phyloP scores from a whole-genome alignment of 108 stramenopile genomes.

The Aurantiochytrium sp. region DNA sequence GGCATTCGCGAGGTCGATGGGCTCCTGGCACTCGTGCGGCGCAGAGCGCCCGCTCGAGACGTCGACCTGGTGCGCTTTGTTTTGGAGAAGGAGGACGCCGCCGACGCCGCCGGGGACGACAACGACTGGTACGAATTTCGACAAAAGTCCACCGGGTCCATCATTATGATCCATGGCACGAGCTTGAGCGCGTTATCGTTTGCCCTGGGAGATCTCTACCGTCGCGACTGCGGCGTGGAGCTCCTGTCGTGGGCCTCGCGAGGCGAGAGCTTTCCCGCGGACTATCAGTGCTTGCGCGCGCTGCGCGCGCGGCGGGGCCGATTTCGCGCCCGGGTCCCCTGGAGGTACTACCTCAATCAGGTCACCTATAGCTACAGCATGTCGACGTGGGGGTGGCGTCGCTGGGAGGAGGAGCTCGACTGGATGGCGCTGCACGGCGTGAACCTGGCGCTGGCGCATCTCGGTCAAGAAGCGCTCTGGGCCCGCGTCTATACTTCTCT shows the following conservation, averaged over 20 bases:
- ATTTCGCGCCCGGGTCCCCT: neutral
- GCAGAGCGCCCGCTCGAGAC: neutral
- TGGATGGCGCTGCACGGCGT: constrained; percentile 55
- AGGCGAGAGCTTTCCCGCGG: neutral
- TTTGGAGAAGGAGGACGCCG: too few relatives aligned
- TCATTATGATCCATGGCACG: neutral
- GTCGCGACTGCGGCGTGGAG: neutral
- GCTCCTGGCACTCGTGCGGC: neutral
- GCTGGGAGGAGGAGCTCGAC: constrained; percentile 56
- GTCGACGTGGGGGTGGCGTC: constrained; percentile 51
- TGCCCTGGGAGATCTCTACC: neutral
- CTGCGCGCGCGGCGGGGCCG: neutral
- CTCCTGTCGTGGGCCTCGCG: constrained; percentile 14
- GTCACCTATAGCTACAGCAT: constrained; percentile 53
- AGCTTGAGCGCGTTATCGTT: neutral
- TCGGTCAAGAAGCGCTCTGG: constrained; percentile 58
- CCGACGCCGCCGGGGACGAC: neutral
- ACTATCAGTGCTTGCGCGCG: neutral
- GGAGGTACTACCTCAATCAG: constrained; percentile 50
- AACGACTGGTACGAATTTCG: neutral
- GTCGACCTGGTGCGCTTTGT: neutral
- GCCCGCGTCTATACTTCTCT: neutral
- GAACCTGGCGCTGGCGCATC: constrained; percentile 50
- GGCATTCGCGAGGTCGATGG: too few relatives aligned
- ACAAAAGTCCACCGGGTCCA: neutral